Conservation (phyloP, 2,329 filamentous ascomycete genomes). For the Fusarium citri region DNA sequence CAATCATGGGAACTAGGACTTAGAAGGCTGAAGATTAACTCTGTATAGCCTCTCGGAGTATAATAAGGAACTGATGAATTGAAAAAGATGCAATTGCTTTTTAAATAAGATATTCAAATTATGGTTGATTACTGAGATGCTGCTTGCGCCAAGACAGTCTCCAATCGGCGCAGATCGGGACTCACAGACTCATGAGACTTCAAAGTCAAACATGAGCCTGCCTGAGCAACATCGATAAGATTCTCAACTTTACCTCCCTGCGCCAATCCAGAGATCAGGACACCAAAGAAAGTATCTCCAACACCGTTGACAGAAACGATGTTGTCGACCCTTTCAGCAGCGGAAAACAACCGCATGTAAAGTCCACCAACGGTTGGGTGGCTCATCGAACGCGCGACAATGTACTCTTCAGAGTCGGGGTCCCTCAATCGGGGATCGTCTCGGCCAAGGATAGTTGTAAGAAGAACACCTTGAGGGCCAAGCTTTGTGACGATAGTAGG, state of each 20-base stretch:
- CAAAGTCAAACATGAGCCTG: constrained; percentile 82
- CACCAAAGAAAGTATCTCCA: constrained; percentile 91
- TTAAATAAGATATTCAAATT: constrained; percentile 4
- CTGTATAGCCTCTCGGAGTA: constrained; percentile 26
- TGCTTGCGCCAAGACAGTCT: constrained; percentile 51
- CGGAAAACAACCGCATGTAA: constrained; percentile 81
- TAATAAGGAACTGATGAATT: not conserved
- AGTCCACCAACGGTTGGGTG: constrained; percentile 75
- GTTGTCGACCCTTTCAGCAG: constrained; percentile 74
- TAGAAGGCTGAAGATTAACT: constrained; percentile 38
- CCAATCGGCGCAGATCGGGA: constrained; percentile 62
- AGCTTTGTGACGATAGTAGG: constrained; percentile 88
- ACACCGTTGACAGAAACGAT: constrained; percentile 93
- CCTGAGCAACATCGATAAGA: constrained; percentile 83
- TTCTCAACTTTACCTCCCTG: constrained; percentile 67
- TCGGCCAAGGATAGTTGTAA: constrained; percentile 76
- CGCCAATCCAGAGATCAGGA: constrained; percentile 82
- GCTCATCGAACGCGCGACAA: constrained; percentile 72
- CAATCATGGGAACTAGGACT: constrained; percentile 28
- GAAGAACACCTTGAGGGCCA: constrained; percentile 77
- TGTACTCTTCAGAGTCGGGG: constrained; percentile 72
- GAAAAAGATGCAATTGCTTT: not conserved
- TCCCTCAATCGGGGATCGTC: constrained; percentile 75
- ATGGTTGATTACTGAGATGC: constrained; percentile 23
- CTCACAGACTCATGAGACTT: constrained; percentile 80